A percentile compares a stretch with the other conserved stretches of the same genome.
Conservation (phyloP, 108 stramenopile genomes). For the Cyclotella sp. region DNA sequence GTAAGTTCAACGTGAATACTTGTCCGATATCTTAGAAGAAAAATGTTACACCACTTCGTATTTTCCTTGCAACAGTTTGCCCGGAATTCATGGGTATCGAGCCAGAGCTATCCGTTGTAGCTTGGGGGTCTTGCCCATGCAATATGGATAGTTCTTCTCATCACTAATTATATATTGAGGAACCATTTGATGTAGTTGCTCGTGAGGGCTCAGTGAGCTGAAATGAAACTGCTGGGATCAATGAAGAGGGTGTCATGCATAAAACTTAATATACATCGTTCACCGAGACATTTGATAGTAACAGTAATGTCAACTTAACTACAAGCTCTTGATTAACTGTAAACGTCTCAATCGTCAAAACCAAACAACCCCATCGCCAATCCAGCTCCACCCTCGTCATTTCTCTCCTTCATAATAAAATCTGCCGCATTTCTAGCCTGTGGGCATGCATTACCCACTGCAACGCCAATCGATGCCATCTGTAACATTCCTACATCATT, state of each 20-base stretch:
- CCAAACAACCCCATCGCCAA: constrained; percentile 80
- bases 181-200: too few relatives aligned
- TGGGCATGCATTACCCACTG: constrained; percentile 86
- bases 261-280: too few relatives aligned
- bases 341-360: constrained; percentile 28
- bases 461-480: constrained; percentile 81
- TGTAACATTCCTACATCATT: constrained; percentile 91
- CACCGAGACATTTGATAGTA: too few relatives aligned
- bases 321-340: background rate
- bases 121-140: constrained; percentile 44
- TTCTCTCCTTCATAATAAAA: constrained; percentile 77
- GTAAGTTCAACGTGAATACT: background rate
- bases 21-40: too few relatives aligned
- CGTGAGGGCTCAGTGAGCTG: too few relatives aligned
- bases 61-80: constrained; percentile 5
- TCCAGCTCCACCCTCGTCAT: constrained; percentile 93
- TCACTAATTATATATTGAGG: too few relatives aligned
- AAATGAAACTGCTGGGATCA: too few relatives aligned
- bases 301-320: too few relatives aligned
- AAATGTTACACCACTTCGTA: background rate
- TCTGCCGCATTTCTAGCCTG: constrained; percentile 78
- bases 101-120: constrained; percentile 51
- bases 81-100: constrained; percentile 57
- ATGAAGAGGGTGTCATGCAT: too few relatives aligned
- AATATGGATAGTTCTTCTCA: background rate